Percentiles rank a stretch among this genome's conserved stretches.
These are phyloP conservation scores for Pyrenophora tritici-repentis DNA, from an alignment of 2,329 filamentous ascomycete genomes.

Conservation along the genomic window DNA sequence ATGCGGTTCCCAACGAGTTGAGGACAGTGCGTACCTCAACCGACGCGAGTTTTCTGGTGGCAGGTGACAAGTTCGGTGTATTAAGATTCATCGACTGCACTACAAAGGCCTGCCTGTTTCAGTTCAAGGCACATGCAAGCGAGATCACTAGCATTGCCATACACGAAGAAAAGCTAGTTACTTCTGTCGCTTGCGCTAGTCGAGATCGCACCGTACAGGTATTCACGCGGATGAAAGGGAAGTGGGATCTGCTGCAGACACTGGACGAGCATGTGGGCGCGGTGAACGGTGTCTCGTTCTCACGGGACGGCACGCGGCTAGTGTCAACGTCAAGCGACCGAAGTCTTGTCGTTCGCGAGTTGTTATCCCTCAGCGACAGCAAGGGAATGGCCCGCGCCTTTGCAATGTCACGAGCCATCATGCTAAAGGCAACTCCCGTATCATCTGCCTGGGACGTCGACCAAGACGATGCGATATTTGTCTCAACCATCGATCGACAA, in stretches of 20 bases:
- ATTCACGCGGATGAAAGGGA: constrained; percentile 66
- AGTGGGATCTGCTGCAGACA: constrained; percentile 83
- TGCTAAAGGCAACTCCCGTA: constrained; percentile 82
- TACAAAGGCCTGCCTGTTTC: constrained; percentile 66
- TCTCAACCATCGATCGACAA: constrained; percentile 67
- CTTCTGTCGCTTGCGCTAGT: constrained; percentile 74
- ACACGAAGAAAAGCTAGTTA: constrained; percentile 65
- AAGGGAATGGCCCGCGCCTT: constrained; percentile 70
- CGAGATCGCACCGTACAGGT: constrained; percentile 92
- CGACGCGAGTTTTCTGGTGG: constrained; percentile 70
- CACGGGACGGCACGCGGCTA: constrained; percentile 70
- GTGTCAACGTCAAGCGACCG: constrained; percentile 85
- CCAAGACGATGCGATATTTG: constrained; percentile 58
- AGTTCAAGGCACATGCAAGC: constrained; percentile 82
- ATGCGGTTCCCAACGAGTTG: constrained; percentile 61
- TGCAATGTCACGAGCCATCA: constrained; percentile 75
- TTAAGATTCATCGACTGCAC: constrained; percentile 69
- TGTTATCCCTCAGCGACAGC: constrained; percentile 70
- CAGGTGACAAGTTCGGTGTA: constrained; percentile 85
- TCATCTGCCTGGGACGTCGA: constrained; percentile 77
- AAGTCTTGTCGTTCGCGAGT: constrained; percentile 80
- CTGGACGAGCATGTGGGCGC: constrained; percentile 88
- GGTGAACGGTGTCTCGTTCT: constrained; percentile 77
- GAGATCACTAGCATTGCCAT: constrained; percentile 84
- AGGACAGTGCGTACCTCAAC: constrained; percentile 63